Conservation (phyloP, 2,329 filamentous ascomycete genomes). For the Aspergillus calidoustus region DNA sequence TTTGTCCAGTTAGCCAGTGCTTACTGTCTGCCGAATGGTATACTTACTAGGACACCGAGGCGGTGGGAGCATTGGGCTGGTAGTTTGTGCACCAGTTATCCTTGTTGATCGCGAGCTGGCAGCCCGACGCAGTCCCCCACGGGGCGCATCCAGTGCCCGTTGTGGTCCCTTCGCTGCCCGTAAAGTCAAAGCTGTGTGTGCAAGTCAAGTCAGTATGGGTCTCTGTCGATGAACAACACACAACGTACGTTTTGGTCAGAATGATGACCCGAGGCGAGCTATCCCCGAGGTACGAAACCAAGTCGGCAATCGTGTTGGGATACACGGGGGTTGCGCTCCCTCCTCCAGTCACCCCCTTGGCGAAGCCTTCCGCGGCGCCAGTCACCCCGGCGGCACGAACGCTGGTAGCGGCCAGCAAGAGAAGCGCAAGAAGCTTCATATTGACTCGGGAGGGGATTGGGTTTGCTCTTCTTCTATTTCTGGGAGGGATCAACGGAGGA, state of each 20-base stretch:
- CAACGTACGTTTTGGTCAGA: slow-evolving; percentile 30
- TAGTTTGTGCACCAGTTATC: slow-evolving; percentile 55
- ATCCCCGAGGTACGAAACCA: slow-evolving; percentile 64
- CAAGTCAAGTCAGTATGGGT: background rate
- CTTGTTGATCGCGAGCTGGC: slow-evolving; percentile 66
- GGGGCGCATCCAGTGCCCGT: slow-evolving; percentile 59
- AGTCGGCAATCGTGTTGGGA: slow-evolving; percentile 59
- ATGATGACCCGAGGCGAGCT: slow-evolving; percentile 60
- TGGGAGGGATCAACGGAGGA: too few species aligned
- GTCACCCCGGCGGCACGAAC: slow-evolving; percentile 18
- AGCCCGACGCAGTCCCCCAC: slow-evolving; percentile 57
- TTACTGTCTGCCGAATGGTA: background rate
- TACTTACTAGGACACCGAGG: background rate
- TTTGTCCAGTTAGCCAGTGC: background rate
- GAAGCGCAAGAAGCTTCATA: background rate
- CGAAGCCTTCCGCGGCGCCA: slow-evolving; percentile 53
- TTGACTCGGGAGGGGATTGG: too few species aligned
- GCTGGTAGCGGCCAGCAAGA: slow-evolving; percentile 4
- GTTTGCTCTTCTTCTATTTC: too few species aligned
- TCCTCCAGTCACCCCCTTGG: slow-evolving; percentile 63
- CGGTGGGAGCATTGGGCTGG: background rate
- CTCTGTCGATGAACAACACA: background rate
- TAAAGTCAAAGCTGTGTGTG: slow-evolving; percentile 22
- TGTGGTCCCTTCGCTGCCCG: slow-evolving; percentile 40
- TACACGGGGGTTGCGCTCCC: slow-evolving; percentile 59